Conservation (phyloP, 495 filamentous ascomycete genomes). For the Beverwykella pulmonaria region DNA sequence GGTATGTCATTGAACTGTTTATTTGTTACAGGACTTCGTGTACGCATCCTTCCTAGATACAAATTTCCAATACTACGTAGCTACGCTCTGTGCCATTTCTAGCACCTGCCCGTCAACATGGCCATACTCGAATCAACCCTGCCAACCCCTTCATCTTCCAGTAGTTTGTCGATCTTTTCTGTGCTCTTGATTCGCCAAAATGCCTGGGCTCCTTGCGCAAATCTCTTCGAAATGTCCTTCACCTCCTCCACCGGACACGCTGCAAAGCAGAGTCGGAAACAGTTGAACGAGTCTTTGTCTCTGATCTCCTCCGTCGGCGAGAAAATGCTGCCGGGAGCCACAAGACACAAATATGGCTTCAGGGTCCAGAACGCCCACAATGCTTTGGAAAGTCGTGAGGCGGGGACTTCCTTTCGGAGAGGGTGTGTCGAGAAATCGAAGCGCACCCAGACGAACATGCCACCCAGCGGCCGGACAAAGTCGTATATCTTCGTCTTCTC, state of each 20-base stretch:
- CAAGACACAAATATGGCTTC: constrained; percentile 67
- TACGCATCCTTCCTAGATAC: too few species aligned
- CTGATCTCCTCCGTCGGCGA: constrained; percentile 60
- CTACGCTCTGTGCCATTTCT: neutral
- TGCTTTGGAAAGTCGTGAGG: constrained; percentile 55
- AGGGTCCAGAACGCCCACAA: constrained; percentile 74
- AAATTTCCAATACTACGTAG: too few species aligned
- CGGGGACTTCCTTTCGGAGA: constrained; percentile 54
- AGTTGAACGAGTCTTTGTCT: constrained; percentile 61
- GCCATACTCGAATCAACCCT: constrained; percentile 2
- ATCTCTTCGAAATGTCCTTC: constrained; percentile 57
- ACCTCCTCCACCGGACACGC: constrained; percentile 74
- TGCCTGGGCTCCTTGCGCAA: constrained; percentile 65
- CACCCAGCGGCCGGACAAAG: constrained; percentile 79
- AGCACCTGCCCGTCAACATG: constrained; percentile 17
- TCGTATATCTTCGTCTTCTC: constrained; percentile 69
- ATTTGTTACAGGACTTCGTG: too few species aligned
- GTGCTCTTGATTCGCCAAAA: constrained; percentile 76
- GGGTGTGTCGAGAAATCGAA: constrained; percentile 72
- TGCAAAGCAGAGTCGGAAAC: constrained; percentile 81
- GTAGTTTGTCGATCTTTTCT: constrained; percentile 62
- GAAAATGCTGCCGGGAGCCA: constrained; percentile 72
- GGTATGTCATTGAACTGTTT: too few species aligned
- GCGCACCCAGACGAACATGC: constrained; percentile 90
- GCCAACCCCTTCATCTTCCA: constrained; percentile 44